A percentile compares a stretch with the other conserved stretches of the same genome.
Evolutionary conservation across 768 basidiomycete species (phyloP).

Genomic region (Boletus subcaerulescens): DNA sequence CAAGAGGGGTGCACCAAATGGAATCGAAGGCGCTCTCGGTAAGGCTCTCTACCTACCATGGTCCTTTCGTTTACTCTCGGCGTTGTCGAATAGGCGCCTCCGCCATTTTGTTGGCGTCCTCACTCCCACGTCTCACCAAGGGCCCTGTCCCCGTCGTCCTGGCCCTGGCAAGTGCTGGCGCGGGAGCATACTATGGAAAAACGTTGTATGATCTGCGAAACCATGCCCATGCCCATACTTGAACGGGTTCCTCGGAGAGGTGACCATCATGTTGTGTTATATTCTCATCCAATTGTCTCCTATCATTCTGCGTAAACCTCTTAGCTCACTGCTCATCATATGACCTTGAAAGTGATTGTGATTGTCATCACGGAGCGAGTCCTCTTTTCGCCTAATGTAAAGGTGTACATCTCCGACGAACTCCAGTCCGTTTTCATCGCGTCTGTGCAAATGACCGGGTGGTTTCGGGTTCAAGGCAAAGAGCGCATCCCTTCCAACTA

Average conservation of each 20-base stretch:
- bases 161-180: constrained; percentile 55
- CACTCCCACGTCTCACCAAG: constrained; percentile 66
- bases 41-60: constrained; percentile 18
- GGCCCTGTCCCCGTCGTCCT: constrained; percentile 70
- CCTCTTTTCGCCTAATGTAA: constrained; percentile 1
- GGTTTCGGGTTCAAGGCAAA: constrained; percentile 1
- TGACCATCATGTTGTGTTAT: constrained; percentile 5
- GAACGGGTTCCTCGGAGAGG: neutral
- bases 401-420: constrained; percentile 12
- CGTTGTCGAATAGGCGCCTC: constrained; percentile 57
- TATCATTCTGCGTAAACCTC: neutral
- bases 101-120: constrained; percentile 69
- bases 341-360: neutral
- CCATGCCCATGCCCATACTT: constrained; percentile 6
- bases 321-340: neutral
- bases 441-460: constrained; percentile 1
- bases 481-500: neutral
- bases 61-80: neutral
- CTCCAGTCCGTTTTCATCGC: constrained; percentile 1
- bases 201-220: constrained; percentile 42
- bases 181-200: constrained; percentile 68
- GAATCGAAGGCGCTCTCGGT: constrained; percentile 81
- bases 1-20: constrained; percentile 66
- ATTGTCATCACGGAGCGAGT: neutral
- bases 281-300: constrained; percentile 3